Base-by-base conservation (phyloP, 2,329 filamentous ascomycete genomes). In the Claviceps maximensis region DNA sequence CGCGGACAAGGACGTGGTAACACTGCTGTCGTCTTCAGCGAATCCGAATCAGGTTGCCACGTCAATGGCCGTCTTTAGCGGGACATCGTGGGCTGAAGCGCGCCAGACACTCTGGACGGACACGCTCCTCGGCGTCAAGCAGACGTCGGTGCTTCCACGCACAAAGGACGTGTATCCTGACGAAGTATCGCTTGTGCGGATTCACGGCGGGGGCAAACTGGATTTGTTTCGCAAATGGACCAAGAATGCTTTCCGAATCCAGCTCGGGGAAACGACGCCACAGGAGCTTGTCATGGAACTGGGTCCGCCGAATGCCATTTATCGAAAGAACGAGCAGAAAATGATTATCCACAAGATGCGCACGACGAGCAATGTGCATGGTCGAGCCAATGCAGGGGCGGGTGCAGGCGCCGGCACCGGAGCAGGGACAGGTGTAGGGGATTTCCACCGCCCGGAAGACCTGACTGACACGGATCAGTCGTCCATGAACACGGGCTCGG, bases 271-370 rank as follows among this genome's bases (percentile, higher is more conserved):
- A 63, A 97, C 91, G 0, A 94, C 88, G 1, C 87, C 89, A 0
- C 93, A 98, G 69, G 89, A 97, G 59, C 73, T 98, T 2, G 80
- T 97, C 21, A 85, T 87, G 54, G 90, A 95, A 62, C 78, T 98
- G 8, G 93, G 93, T 0, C 89, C 93, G 5, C 93, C 93, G 1
- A 91, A 96, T 65, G 88, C 90, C 21, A 94, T 95, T 46, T 96
- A 96, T 68, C 82, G 87, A 57, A 95, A 95, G 70, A 88, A 86
- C 62, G 89, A 95, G 65, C 84, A 89, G 64, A 81, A 88, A 49
- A 86, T 96, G 71, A 86, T 88, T 13, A 93, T 95, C 51, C 90
- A 95, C 65, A 82, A 83, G 65, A 74, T 78, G 59, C 73, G 79
- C 23, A 71, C 75, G 4, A 68, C 72, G 5, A 80, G 78, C 59